Evolutionary conservation across 768 basidiomycete species (phyloP), one percentile per base, ranked within the genome.

Genomic region (Boletus pseudo-olivaceus): DNA sequence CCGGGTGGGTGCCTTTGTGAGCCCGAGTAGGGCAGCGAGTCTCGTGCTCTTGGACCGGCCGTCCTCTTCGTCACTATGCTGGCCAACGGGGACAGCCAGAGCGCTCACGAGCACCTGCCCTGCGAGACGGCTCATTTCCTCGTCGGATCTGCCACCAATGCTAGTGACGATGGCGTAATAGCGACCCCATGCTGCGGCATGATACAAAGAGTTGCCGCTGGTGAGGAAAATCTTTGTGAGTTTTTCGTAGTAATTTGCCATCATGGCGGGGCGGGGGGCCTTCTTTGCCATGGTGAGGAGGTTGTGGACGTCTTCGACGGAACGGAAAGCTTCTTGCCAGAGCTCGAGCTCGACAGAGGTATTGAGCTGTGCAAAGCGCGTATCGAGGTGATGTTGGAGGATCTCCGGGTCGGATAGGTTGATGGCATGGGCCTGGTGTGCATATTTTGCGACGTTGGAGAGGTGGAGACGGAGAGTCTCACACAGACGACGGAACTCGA

Each of bases 211-310:
- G 63, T 94, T 96, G 15, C 93, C 90, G 56, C 89, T 92, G 78
- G 94, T 96, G 64, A 95, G 79, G 78, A 98, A 99, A 59, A 99
- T 96, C 67, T 88, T 89, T 40, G 95, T 91, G 59, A 98, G 83
- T 74, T 98, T 98, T 72, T 98, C 94, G 74, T 98, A 98, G 75
- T 98, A 98, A 71, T 91, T 93, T 55, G 93, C 93, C 95, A 98
- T 98, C 93, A 98, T 96, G 12, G 87, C 81, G 0, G 93, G 92
- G 33, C 93, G 86, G 1, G 93, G 92, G 0, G 91, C 84, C 73
- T 94, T 96, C 71, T 96, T 96, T 29, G 90, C 88, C 82, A 93
- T 86, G 11, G 87, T 90, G 60, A 99, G 83, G 34, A 98, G 81
- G 64, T 94, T 93, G 76, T 98, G 96, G 37, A 98, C 90, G 70